Evolutionary conservation across 805 yeast genomes (phyloP).

Genomic region (Starmera quercuum): DNA sequence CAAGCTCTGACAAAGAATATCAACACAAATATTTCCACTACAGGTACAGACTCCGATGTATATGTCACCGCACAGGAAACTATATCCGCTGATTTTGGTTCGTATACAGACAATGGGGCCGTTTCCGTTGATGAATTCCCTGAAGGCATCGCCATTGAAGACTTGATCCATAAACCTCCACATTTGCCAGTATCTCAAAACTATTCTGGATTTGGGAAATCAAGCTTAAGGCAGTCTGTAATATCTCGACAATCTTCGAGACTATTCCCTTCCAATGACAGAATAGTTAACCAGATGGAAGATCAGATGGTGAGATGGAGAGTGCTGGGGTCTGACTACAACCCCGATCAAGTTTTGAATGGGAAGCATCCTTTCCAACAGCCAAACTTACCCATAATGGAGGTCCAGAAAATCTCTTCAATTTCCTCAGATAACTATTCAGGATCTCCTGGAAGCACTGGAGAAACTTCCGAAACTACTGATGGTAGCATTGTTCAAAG

Average conservation of each 20-base stretch:
- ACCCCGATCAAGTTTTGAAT: constrained; percentile 20
- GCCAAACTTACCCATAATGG: constrained; percentile 7
- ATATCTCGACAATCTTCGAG: constrained; percentile 22
- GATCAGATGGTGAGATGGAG: constrained; percentile 28
- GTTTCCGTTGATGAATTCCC: too few relatives aligned
- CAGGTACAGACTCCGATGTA: background rate
- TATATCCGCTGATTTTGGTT: background rate
- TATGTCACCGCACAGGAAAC: background rate
- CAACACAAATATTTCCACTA: too few relatives aligned
- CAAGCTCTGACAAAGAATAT: too few relatives aligned
- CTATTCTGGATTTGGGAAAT: constrained; percentile 11
- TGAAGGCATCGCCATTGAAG: background rate
- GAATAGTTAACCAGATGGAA: constrained; percentile 25
- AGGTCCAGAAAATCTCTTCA: background rate
- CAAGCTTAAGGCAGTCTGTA: constrained; percentile 20
- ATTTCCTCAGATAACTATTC: background rate
- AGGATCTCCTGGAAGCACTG: background rate
- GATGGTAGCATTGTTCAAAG: constrained; percentile 9
- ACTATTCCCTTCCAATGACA: constrained; percentile 17
- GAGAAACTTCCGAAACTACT: background rate
- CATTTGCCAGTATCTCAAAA: constrained; percentile 6
- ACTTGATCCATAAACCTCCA: constrained; percentile 14
- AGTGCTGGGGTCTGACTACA: constrained; percentile 20
- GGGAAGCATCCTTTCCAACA: constrained; percentile 28
- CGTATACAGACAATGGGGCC: too few relatives aligned